These are phyloP conservation scores for Hygrophoropsis aurantiaca DNA, from an alignment of 768 basidiomycete species.

Conservation along the genomic window DNA sequence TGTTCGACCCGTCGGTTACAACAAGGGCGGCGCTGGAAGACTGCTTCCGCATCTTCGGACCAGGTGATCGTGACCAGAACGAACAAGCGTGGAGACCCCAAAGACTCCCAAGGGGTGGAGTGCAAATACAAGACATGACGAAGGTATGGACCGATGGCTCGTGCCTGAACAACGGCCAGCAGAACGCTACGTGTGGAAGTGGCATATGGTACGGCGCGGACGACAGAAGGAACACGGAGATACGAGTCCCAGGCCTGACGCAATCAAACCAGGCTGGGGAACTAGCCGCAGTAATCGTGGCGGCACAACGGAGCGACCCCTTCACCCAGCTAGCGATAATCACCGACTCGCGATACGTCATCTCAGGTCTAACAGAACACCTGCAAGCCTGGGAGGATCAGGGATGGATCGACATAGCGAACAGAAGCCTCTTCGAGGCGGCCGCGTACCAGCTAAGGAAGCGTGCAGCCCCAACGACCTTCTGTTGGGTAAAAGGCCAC, in stretches of 20 bases:
- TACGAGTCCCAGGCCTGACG: slow-evolving; percentile 5
- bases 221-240: slow-evolving; percentile 7
- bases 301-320: neutral
- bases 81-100: neutral
- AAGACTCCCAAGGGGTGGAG: neutral
- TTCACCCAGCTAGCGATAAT: neutral
- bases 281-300: slow-evolving; percentile 10
- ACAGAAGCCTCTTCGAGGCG: too few species aligned
- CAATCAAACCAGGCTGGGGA: slow-evolving; percentile 21
- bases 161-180: slow-evolving; percentile 9
- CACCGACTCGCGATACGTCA: slow-evolving; percentile 14
- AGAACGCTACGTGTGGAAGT: slow-evolving; percentile 14
- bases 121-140: neutral
- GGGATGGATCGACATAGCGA: too few species aligned
- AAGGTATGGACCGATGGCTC: slow-evolving; percentile 17
- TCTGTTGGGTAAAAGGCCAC: too few species aligned
- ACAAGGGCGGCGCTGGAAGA: neutral
- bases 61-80: neutral
- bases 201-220: slow-evolving; percentile 15
- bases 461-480: too few species aligned
- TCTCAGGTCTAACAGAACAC: slow-evolving; percentile 9
- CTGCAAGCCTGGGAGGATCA: slow-evolving; percentile 5
- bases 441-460: too few species aligned
- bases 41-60: neutral
- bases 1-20: neutral